Evolutionary conservation across 306 rosid species (phyloP), one percentile per base, ranked within the genome.

Genomic region (Medicago arabica): DNA sequence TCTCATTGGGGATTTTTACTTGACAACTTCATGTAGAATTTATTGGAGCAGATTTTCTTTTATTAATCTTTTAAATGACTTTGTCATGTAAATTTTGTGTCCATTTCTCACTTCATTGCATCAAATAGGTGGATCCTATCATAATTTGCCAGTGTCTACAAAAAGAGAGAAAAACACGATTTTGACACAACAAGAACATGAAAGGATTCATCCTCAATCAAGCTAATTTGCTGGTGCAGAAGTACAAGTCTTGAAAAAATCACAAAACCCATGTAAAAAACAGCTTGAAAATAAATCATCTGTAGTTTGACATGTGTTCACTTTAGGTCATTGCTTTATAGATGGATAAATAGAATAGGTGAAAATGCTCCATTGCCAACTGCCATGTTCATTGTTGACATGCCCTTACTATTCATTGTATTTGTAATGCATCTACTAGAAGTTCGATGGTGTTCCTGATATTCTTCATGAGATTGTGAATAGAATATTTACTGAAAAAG

Each of bases 311-410:
- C 65, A 6, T 23, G 40, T 59, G 40, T 25, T 25, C 5, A 25
- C 65, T 59, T 59, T 25, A 59, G 17, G 9, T 58, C 39, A 13
- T 25, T 25, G 65, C 12, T 25, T 58, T 59, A 59, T 59, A 25
- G 40, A 59, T 13, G 9, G 11, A 23, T 59, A 59, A 2, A 59
- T 57, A 10, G 15, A 57, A 59, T 57, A 21, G 15, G 21, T 40
- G 17, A 18, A 81, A 40, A 39, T 39, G 19, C 21, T 50, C 41
- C 40, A 39, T 59, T 60, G 28, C 49, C 67, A 7, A 36, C 67
- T 71, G 12, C 16, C 31, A 6, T 12, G 76, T 62, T 55, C 70
- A 72, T 74, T 54, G 36, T 69, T 50, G 57, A 19, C 17, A 8
- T 69, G 59, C 74, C 38, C 7, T 34, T 34, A 39, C 54, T 23